Conservation (phyloP, 176 grass and related monocot genomes). For the Lolium perenne region DNA sequence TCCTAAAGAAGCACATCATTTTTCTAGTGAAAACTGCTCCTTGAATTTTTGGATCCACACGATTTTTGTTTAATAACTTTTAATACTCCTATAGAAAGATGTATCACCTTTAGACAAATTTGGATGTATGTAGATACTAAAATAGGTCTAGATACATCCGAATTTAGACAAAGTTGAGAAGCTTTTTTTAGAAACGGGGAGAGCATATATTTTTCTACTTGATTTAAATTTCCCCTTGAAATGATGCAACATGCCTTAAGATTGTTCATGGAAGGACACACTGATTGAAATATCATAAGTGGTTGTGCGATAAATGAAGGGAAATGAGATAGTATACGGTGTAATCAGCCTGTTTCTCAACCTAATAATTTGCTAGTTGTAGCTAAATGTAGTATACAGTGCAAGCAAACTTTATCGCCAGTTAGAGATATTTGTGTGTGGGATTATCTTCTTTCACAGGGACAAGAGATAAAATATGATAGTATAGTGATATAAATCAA, state of each 20-base stretch:
- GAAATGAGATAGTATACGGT: not conserved
- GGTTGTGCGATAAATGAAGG: not conserved
- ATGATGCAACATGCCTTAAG: conserved; percentile 3
- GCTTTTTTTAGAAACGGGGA: too few species aligned
- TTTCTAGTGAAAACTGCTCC: conserved; percentile 1
- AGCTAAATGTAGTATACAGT: not conserved
- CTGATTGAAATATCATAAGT: not conserved
- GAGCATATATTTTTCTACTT: not conserved
- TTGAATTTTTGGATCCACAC: not conserved
- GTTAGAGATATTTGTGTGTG: conserved; percentile 9
- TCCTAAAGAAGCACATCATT: not conserved
- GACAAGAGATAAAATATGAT: conserved; percentile 22
- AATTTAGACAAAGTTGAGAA: too few species aligned
- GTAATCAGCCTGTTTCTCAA: not conserved
- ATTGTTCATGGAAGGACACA: conserved; percentile 10
- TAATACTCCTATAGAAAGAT: too few species aligned
- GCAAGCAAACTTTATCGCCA: not conserved
- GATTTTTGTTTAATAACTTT: not conserved
- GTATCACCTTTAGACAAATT: too few species aligned
- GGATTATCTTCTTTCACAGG: not conserved
- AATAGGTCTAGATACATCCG: too few species aligned
- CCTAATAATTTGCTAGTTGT: not conserved
- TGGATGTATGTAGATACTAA: too few species aligned
- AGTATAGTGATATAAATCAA: not conserved
- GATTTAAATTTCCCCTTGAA: not conserved